Conservation (phyloP, 1,139 yeast species). For the Lodderomyces oxycetoniae region DNA sequence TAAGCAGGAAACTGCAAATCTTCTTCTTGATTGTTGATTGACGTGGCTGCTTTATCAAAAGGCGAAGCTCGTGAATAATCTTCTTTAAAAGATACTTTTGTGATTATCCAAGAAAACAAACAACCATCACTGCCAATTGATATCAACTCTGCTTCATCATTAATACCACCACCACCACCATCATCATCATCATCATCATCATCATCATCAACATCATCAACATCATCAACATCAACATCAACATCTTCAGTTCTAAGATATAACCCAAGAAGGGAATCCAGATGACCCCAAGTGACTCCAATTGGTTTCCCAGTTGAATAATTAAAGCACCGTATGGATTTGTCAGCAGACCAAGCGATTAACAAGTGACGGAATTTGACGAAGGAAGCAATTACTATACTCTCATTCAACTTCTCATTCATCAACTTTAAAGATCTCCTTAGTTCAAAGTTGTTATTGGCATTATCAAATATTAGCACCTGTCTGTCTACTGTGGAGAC, state of each 20-base stretch:
- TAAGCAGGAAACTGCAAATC: constrained; percentile 16
- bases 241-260: constrained; percentile 5
- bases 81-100: constrained; percentile 8
- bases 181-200: background rate
- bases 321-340: constrained; percentile 49
- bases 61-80: background rate
- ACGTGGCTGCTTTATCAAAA: background rate
- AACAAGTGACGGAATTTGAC: constrained; percentile 24
- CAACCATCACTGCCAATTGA: constrained; percentile 52
- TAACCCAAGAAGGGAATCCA: constrained; percentile 50
- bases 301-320: constrained; percentile 42
- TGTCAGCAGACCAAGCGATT: constrained; percentile 47
- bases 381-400: constrained; percentile 41
- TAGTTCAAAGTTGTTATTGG: constrained; percentile 30
- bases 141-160: constrained; percentile 21
- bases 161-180: background rate
- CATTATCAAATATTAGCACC: constrained; percentile 35
- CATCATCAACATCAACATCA: background rate
- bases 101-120: constrained; percentile 43
- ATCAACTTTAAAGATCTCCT: constrained; percentile 37
- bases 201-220: constrained; percentile 1
- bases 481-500: constrained; percentile 53
- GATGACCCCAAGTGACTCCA: constrained; percentile 61
- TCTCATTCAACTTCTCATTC: constrained; percentile 31
- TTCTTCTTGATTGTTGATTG: constrained; percentile 1